These are phyloP conservation scores for Scedosporium minutisporum DNA, from an alignment of 2,329 filamentous ascomycete species.

Conservation along the genomic window DNA sequence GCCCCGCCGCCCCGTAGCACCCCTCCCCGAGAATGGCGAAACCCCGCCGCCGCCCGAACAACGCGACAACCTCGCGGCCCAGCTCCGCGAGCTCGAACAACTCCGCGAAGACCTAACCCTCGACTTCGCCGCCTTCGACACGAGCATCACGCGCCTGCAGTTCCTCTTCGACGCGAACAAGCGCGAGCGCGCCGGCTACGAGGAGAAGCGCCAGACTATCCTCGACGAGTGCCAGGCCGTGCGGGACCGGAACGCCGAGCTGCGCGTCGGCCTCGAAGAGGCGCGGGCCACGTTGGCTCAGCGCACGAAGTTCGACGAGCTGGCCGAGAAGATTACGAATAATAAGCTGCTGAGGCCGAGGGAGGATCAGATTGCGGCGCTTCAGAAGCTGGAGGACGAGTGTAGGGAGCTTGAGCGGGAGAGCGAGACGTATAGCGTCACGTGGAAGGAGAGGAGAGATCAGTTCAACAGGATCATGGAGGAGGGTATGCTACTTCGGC, in stretches of 20 bases:
- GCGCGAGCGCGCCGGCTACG: conserved; percentile 75
- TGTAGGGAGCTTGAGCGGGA: conserved; percentile 81
- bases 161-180: conserved; percentile 77
- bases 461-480: conserved; percentile 86
- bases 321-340: conserved; percentile 77
- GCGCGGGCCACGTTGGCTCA: conserved; percentile 66
- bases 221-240: conserved; percentile 68
- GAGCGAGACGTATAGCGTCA: conserved; percentile 68
- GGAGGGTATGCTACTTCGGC: conserved; percentile 76
- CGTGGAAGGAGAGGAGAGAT: conserved; percentile 75
- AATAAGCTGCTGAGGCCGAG: conserved; percentile 67
- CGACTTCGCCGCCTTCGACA: conserved; percentile 83
- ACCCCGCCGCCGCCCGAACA: conserved; percentile 31
- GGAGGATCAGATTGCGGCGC: conserved; percentile 70
- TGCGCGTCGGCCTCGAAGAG: conserved; percentile 67
- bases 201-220: conserved; percentile 69
- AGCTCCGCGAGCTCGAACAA: conserved; percentile 44
- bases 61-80: conserved; percentile 34
- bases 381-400: conserved; percentile 78
- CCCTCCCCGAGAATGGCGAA: conserved; percentile 10
- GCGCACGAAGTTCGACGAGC: conserved; percentile 77
- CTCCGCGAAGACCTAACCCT: conserved; percentile 77
- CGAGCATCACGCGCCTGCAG: conserved; percentile 77
- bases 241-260: conserved; percentile 60
- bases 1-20: conserved; percentile 30